Evolutionary conservation across 441 rosid genomes (phyloP).

Genomic region (Arabidopsis lyrata): DNA sequence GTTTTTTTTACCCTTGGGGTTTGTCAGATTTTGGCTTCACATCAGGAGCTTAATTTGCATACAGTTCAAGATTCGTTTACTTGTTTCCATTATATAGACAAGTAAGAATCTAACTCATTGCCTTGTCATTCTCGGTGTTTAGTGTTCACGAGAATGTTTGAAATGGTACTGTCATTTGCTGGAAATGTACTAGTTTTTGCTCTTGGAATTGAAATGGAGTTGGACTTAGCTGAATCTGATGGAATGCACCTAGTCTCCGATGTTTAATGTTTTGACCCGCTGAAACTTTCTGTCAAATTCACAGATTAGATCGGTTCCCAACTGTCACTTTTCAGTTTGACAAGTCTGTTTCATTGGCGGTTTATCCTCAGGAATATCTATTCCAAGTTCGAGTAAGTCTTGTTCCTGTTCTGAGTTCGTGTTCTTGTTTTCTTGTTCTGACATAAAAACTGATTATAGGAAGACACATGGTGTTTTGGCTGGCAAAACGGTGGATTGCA

Average conservation of each 20-base stretch:
- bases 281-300: conserved; percentile 32
- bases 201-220: conserved; percentile 8
- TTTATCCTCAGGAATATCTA: conserved; percentile 78
- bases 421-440: conserved; percentile 16
- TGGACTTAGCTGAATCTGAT: background rate
- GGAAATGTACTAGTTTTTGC: conserved; percentile 17
- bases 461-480: conserved; percentile 82
- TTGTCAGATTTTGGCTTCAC: conserved; percentile 61
- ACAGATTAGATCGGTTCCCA: conserved; percentile 89
- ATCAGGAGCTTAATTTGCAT: conserved; percentile 60
- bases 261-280: conserved; percentile 5
- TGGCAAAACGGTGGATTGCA: conserved; percentile 79
- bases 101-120: conserved; percentile 54
- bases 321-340: conserved; percentile 71
- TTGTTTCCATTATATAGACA: conserved; percentile 65
- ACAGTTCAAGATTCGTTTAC: conserved; percentile 73
- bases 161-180: background rate
- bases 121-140: conserved; percentile 1
- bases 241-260: background rate
- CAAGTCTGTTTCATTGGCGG: conserved; percentile 63
- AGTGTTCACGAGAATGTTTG: background rate
- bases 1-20: background rate
- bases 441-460: conserved; percentile 58
- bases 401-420: conserved; percentile 9
- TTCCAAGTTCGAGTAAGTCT: conserved; percentile 69